Evolutionary conservation across 1,284 basidiomycete species (phyloP).

Genomic region (Leccinum subfulvum): DNA sequence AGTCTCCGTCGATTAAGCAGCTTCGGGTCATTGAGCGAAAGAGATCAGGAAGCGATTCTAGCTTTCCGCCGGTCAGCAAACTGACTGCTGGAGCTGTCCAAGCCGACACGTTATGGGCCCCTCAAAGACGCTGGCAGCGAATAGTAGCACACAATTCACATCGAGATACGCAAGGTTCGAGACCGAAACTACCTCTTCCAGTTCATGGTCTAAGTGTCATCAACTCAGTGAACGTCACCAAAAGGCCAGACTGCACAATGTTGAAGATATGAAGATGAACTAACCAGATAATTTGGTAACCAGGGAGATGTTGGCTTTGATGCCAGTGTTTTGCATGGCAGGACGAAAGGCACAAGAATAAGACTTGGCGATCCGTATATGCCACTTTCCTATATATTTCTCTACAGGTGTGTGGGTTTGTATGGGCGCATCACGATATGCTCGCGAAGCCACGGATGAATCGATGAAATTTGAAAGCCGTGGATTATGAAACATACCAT

Average conservation of each 20-base stretch:
- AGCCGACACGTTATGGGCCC: not conserved
- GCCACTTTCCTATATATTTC: not conserved
- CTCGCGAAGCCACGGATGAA: not conserved
- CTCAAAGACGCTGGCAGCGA: not conserved
- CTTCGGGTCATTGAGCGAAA: conserved; percentile 6
- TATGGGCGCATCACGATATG: not conserved
- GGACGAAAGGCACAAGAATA: not conserved
- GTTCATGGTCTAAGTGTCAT: conserved; percentile 1
- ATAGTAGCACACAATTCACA: not conserved
- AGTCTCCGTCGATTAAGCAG: conserved; percentile 7
- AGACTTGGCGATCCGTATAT: not conserved
- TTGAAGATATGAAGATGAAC: not conserved
- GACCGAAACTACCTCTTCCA: conserved; percentile 2
- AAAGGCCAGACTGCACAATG: not conserved
- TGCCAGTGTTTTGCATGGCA: conserved; percentile 2
- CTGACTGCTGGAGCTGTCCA: not conserved
- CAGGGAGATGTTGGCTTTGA: conserved; percentile 2
- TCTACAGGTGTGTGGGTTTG: not conserved
- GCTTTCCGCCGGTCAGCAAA: conserved; percentile 8
- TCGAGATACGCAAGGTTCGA: conserved; percentile 1
- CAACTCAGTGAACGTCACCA: not conserved
- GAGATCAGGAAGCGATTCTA: conserved; percentile 3
- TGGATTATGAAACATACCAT: not conserved
- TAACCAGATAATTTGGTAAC: conserved; percentile 4
- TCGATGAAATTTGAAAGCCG: not conserved